Base-by-base conservation (phyloP, 805 yeast genomes). In the Hanseniaspora vineae region DNA sequence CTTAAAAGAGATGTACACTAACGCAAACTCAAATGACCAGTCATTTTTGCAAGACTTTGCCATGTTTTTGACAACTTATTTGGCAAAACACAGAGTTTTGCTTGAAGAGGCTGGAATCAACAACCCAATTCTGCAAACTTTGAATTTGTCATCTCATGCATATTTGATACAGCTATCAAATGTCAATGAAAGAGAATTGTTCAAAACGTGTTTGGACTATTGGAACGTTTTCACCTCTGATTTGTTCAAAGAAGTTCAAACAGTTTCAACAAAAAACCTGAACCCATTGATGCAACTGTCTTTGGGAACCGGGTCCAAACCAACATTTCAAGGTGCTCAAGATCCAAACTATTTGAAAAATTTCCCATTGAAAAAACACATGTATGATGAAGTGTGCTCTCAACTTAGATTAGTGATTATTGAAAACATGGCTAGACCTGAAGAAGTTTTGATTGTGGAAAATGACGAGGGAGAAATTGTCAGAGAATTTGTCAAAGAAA, bases 401-500 rank as follows among this genome's bases (percentile, higher is more conserved):
- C 80, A 80, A 59, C 73, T 92, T 58, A 79, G 99, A 66, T 71
- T 83, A 51, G 95, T 94, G n/a, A 82, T 92, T 61, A 92, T 92
- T 58, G 97, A 89, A 66, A 84, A 84, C 58, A 92, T 92, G 98
- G 98, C 86, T 1, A 80, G 95, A 64, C 99, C 99, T 2, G 98
- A 92, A 66, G 99, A 92, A 68, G 98, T 92, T 48, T 73, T 92
- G 49, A 78, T 92, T 68, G 97, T 89, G 45, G 97, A 92, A 66
- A 90, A 90, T 63, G 99, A 92, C 66, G 99, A 92, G 68, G 98
- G 98, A 57, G 98, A 92, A 69, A 90, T 92, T 64, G 98, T 92
- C 42, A 79, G 99, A 60, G 97, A 90, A 61, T 89, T 90, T 54
- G 96, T 90, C 49, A 87, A 86, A 61, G 99, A 92, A 66, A 83